Conservation (phyloP, 192 early-diverging fungal species). For the Globomyces pollinis-pini region DNA sequence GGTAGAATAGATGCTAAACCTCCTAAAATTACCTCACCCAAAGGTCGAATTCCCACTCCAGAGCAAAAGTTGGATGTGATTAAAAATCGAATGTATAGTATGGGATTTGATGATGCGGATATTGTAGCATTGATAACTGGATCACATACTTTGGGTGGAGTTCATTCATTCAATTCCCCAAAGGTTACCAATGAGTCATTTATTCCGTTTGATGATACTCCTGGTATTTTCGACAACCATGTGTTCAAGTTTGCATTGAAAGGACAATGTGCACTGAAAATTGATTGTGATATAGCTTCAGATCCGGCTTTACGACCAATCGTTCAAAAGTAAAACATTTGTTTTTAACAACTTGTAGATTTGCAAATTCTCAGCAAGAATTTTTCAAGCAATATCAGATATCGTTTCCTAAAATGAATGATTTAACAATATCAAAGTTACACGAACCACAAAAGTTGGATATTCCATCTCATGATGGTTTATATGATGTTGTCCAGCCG, state of each 20-base stretch:
- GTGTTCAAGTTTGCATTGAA: slow-evolving; percentile 16
- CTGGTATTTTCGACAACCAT: slow-evolving; percentile 29
- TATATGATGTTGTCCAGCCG: no score
- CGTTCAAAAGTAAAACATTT: slow-evolving; percentile 7
- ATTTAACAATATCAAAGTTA: no score
- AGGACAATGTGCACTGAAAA: slow-evolving; percentile 12
- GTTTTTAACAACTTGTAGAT: not conserved
- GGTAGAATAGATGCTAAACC: slow-evolving; percentile 9
- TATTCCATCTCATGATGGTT: no score
- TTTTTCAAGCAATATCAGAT: not conserved
- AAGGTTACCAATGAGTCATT: slow-evolving; percentile 19
- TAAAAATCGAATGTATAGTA: not conserved
- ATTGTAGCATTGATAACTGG: slow-evolving; percentile 24
- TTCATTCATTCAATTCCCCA: not conserved
- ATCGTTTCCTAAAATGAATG: no score
- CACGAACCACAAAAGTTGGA: no score
- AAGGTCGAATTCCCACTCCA: not conserved
- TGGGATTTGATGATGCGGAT: slow-evolving; percentile 15
- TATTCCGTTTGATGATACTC: slow-evolving; percentile 25
- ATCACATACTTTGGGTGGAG: slow-evolving; percentile 22
- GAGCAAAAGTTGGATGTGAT: not conserved
- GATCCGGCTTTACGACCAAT: slow-evolving; percentile 6
- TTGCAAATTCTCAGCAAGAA: not conserved
- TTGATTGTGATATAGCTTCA: slow-evolving; percentile 18
- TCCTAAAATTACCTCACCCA: no score